These are phyloP conservation scores for Physaria fendleri DNA, from an alignment of 345 rosid species.

Conservation along the genomic window DNA sequence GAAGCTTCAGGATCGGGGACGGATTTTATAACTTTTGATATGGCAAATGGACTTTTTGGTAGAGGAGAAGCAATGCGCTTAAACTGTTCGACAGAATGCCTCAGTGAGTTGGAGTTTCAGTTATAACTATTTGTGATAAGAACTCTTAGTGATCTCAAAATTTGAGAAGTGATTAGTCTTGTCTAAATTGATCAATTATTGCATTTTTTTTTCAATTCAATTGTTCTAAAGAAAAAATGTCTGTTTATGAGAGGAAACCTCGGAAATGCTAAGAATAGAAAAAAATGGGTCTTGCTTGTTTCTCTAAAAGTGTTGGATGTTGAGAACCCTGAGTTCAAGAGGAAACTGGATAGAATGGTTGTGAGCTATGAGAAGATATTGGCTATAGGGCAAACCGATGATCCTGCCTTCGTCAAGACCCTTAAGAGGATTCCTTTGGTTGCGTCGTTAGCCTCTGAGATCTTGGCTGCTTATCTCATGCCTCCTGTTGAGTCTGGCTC, in stretches of 20 bases:
- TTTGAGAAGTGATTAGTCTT: background rate
- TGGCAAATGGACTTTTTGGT: background rate
- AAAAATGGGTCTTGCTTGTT: slow-evolving; percentile 25
- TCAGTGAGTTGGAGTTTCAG: slow-evolving; percentile 8
- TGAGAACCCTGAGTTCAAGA: slow-evolving; percentile 97
- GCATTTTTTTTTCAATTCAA: background rate
- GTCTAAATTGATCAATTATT: background rate
- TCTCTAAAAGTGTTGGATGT: slow-evolving; percentile 68
- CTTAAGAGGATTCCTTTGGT: slow-evolving; percentile 73
- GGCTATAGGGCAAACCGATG: slow-evolving; percentile 58
- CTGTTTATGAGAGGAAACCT: slow-evolving; percentile 17
- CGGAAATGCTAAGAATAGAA: slow-evolving; percentile 32
- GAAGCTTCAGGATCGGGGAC: background rate
- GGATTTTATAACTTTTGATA: background rate
- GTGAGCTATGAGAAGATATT: slow-evolving; percentile 59
- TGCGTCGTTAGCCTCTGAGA: slow-evolving; percentile 69
- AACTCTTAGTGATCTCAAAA: background rate
- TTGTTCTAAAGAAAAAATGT: background rate
- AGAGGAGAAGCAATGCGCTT: background rate
- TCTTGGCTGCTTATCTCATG: slow-evolving; percentile 88
- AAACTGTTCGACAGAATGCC: slow-evolving; percentile 16
- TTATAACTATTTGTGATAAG: background rate
- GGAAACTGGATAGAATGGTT: slow-evolving; percentile 87
- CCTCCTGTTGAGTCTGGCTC: slow-evolving; percentile 97
- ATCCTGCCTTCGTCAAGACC: slow-evolving; percentile 70